These are phyloP conservation scores for Spongospora subterranea DNA, from an alignment of 208 protist genomes.

Conservation along the genomic window DNA sequence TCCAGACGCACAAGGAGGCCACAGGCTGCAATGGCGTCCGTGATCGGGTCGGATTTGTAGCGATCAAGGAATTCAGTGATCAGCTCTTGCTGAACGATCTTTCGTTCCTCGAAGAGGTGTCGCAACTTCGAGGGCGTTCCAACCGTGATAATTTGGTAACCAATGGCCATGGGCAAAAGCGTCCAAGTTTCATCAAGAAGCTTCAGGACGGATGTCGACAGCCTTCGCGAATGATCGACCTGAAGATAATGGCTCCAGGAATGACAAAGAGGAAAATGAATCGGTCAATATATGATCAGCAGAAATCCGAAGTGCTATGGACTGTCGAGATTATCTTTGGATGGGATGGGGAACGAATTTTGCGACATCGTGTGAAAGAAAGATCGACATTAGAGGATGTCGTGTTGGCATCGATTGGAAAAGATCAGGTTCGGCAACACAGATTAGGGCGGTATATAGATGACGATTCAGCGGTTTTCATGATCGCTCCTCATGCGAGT, in stretches of 20 bases:
- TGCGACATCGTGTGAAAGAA: not conserved
- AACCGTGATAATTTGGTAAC: not conserved
- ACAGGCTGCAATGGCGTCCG: not conserved
- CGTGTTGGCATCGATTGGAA: not conserved
- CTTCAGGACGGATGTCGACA: not conserved
- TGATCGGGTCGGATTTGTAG: not conserved
- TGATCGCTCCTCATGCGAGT: not conserved
- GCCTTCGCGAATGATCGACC: not conserved
- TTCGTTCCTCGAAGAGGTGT: constrained; percentile 54
- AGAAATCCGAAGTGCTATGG: not conserved
- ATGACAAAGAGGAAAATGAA: not conserved
- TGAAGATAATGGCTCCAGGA: not conserved
- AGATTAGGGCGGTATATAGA: not conserved
- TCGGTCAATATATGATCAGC: constrained; percentile 4
- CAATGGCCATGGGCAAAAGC: not conserved
- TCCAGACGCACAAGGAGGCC: not conserved
- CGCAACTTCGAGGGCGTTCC: not conserved
- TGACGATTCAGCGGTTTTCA: not conserved
- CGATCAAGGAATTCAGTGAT: constrained; percentile 8
- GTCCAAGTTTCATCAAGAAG: not conserved
- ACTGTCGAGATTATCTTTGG: not conserved
- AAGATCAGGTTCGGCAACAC: not conserved
- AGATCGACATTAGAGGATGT: not conserved
- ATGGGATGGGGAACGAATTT: not conserved
- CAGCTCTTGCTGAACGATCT: constrained; percentile 17